These are phyloP conservation scores for Linanthus parryae DNA, from an alignment of 148 eudicot species.

Conservation along the genomic window DNA sequence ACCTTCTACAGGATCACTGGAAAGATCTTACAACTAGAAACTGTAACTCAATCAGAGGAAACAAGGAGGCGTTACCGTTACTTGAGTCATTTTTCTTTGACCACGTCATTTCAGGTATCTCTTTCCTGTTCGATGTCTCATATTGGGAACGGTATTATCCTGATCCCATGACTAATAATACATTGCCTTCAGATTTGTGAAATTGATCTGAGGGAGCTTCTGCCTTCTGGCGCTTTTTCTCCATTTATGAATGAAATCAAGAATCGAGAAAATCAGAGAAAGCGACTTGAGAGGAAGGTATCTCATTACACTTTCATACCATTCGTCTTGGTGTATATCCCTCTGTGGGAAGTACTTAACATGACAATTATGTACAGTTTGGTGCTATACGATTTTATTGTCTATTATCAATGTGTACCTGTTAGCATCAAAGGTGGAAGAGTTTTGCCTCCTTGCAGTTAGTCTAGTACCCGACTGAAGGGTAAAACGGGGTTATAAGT, in stretches of 20 bases:
- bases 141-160: no score
- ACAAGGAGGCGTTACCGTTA: constrained; percentile 86
- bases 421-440: no score
- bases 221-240: constrained; percentile 64
- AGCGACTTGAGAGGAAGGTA: constrained; percentile 75
- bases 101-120: constrained; percentile 84
- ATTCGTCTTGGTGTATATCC: no score
- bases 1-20: constrained; percentile 62
- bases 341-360: no score
- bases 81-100: constrained; percentile 86
- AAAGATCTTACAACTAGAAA: constrained; percentile 76
- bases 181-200: constrained; percentile 98
- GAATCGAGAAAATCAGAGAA: constrained; percentile 83
- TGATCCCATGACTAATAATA: no score
- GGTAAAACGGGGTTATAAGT: no score
- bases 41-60: constrained; percentile 90
- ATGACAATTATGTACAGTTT: no score
- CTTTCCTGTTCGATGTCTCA: not conserved
- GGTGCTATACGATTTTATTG: no score
- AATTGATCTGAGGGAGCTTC: constrained; percentile 42
- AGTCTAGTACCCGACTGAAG: no score
- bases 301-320: no score
- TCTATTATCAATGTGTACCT: no score
- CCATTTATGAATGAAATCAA: constrained; percentile 92
- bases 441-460: no score